phyloP scores from a whole-genome alignment of 148 eudicot species.

The Spergularia bocconei region DNA sequence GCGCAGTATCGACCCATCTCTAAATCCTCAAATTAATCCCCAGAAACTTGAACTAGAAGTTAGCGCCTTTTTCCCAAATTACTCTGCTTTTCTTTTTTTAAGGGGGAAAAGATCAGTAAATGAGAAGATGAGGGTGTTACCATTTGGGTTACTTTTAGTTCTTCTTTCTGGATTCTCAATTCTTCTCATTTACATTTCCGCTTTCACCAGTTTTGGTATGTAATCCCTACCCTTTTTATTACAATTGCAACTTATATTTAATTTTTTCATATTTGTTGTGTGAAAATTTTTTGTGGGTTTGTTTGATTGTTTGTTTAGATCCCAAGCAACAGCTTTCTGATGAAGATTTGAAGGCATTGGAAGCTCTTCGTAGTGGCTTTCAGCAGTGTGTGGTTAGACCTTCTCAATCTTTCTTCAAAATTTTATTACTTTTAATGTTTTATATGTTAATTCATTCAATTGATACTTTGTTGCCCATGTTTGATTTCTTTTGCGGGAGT shows the following conservation, averaged over 20 bases:
- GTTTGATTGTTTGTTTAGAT: conserved; percentile 34
- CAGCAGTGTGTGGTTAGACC: conserved; percentile 82
- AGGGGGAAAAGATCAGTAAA: not conserved
- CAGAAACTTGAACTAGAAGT: not conserved
- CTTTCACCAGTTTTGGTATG: conserved; percentile 48
- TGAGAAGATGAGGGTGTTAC: conserved; percentile 64
- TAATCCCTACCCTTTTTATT: not conserved
- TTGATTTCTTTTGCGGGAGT: too few relatives aligned
- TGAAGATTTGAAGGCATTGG: conserved; percentile 69
- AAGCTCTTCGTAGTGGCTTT: conserved; percentile 53
- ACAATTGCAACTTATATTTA: not conserved
- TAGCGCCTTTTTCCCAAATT: not conserved
- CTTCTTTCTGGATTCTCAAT: conserved; percentile 65
- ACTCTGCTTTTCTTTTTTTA: too few relatives aligned
- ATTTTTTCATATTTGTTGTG: not conserved
- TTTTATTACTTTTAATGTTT: not conserved
- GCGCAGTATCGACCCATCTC: not conserved
- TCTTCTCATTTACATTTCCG: conserved; percentile 62
- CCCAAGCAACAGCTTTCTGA: conserved; percentile 34
- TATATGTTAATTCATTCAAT: not conserved
- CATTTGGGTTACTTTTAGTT: conserved; percentile 62
- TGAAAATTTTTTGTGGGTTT: conserved; percentile 9
- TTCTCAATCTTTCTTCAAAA: not conserved
- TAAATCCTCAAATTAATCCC: too few relatives aligned
- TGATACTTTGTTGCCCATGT: not conserved